Evolutionary conservation across 2,329 filamentous ascomycete species (phyloP).

Genomic region (Alternaria brassicicola): DNA sequence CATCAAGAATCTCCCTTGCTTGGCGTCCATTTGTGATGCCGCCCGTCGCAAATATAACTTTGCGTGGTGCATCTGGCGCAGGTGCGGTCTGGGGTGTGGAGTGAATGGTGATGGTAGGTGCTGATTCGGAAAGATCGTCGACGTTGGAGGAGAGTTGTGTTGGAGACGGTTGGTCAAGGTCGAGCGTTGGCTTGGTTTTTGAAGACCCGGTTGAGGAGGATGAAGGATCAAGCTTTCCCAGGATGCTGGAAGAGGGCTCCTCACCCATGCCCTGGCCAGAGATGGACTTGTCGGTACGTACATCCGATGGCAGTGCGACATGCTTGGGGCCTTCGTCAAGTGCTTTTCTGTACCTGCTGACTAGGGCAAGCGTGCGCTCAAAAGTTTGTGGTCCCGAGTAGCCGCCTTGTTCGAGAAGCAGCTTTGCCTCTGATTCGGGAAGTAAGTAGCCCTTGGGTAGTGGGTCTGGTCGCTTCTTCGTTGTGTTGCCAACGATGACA

Average conservation of each 20-base stretch:
- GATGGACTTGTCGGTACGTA: conserved; percentile 13
- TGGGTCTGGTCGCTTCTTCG: conserved; percentile 76
- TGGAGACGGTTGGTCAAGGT: conserved; percentile 26
- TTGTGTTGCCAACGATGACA: conserved; percentile 97
- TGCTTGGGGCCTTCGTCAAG: conserved; percentile 54
- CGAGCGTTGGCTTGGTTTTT: conserved; percentile 25
- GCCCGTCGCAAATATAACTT: conserved; percentile 91
- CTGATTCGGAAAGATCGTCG: conserved; percentile 40
- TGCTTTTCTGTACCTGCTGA: conserved; percentile 72
- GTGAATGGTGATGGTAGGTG: conserved; percentile 31
- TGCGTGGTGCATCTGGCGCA: conserved; percentile 53
- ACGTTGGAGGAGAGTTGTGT: conserved; percentile 30
- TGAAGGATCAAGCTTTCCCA: conserved; percentile 23
- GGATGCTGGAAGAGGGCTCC: conserved; percentile 16
- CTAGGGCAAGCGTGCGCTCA: conserved; percentile 75
- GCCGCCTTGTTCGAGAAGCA: conserved; percentile 79
- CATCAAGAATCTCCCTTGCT: conserved; percentile 80
- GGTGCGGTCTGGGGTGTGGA: conserved; percentile 28
- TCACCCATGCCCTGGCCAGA: conserved; percentile 18
- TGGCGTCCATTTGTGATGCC: conserved; percentile 89
- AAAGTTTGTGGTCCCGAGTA: conserved; percentile 93
- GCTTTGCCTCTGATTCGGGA: conserved; percentile 67
- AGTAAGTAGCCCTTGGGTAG: conserved; percentile 71
- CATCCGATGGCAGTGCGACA: conserved; percentile 11
- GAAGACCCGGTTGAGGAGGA: conserved; percentile 4